phyloP scores from a whole-genome alignment of 83 land plant species.

The Picea abies region DNA sequence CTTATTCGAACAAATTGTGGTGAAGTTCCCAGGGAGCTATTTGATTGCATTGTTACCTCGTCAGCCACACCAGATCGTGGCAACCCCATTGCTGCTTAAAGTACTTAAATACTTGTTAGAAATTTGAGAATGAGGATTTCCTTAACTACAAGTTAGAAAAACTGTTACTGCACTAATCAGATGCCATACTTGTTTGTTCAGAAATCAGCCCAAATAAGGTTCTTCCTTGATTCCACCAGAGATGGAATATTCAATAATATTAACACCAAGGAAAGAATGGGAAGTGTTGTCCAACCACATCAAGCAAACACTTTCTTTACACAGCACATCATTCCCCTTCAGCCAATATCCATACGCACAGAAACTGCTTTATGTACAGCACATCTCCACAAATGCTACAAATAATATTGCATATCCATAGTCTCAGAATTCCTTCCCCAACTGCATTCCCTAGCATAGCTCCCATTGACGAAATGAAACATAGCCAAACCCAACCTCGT shows the following conservation, averaged over 20 bases:
- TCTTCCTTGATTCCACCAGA: constrained; percentile 1
- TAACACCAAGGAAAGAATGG: constrained; percentile 1
- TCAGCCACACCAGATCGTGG: constrained; percentile 2
- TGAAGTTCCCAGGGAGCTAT: constrained; percentile 11
- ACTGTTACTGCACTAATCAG: background rate
- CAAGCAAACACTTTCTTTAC: background rate
- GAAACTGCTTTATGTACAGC: background rate
- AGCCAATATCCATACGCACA: constrained; percentile 3
- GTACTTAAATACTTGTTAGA: constrained; percentile 6
- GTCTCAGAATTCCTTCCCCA: background rate
- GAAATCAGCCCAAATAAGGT: constrained; percentile 2
- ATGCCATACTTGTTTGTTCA: background rate
- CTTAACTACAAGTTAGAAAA: background rate
- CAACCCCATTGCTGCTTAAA: constrained; percentile 16
- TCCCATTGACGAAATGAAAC: background rate
- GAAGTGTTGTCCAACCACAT: background rate
- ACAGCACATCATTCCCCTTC: background rate
- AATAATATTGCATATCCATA: background rate
- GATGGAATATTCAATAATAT: constrained; percentile 6
- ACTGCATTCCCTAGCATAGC: constrained; percentile 12
- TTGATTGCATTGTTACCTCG: constrained; percentile 3
- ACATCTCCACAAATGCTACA: constrained; percentile 15
- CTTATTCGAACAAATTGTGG: constrained; percentile 9
- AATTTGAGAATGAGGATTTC: background rate
- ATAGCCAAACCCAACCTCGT: constrained; percentile 8